A percentile compares a stretch with the other conserved stretches of the same genome.
Conservation (phyloP, 1,284 basidiomycete genomes). For the Bondarzewia mesenterica region DNA sequence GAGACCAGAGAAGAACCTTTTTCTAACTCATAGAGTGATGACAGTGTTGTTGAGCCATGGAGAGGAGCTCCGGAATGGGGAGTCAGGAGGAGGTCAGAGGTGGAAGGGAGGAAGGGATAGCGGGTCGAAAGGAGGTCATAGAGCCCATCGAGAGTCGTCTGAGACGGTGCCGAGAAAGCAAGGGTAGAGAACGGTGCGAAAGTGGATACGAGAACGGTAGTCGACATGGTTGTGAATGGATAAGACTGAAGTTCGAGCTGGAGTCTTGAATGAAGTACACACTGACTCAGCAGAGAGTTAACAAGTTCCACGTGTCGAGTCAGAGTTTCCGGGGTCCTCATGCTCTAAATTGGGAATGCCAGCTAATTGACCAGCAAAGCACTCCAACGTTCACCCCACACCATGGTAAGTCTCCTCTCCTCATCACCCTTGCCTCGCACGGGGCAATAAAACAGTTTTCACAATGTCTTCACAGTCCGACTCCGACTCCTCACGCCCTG, state of each 20-base stretch:
- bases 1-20: constrained; percentile 32
- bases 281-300: not conserved
- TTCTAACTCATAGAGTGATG: constrained; percentile 29
- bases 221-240: constrained; percentile 28
- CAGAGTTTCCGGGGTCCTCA: constrained; percentile 1
- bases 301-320: not conserved
- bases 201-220: constrained; percentile 57
- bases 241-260: not conserved
- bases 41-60: constrained; percentile 31
- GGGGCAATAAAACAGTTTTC: not conserved
- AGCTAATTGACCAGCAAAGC: constrained; percentile 3
- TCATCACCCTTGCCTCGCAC: not conserved
- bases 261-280: not conserved
- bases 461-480: constrained; percentile 22
- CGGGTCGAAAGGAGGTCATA: constrained; percentile 45
- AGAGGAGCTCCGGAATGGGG: constrained; percentile 44
- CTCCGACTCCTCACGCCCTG: constrained; percentile 23
- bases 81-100: constrained; percentile 42
- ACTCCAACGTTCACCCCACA: not conserved
- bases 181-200: constrained; percentile 74
- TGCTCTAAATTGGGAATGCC: not conserved
- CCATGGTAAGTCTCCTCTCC: constrained; percentile 10
- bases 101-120: constrained; percentile 48
- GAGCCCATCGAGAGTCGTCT: constrained; percentile 42
- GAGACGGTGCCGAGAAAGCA: constrained; percentile 47